Conservation (phyloP, 805 yeast species). For the Yamadazyma phyllophila region DNA sequence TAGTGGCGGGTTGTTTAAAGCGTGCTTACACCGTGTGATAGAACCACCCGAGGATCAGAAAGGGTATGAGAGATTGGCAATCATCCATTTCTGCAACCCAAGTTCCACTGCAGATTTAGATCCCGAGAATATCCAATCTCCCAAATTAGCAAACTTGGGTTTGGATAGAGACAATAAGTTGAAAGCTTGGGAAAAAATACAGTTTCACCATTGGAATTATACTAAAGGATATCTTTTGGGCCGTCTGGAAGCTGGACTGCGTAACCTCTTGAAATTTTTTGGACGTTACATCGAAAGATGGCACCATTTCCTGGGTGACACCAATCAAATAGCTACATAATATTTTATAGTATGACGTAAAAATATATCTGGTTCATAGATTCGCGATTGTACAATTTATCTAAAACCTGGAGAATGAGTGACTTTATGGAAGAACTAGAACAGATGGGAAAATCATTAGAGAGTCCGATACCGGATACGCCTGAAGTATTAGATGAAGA, state of each 20-base stretch:
- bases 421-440: constrained; percentile 7
- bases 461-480: background rate
- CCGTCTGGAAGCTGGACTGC: constrained; percentile 18
- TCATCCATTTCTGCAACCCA: constrained; percentile 46
- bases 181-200: constrained; percentile 35
- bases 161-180: constrained; percentile 23
- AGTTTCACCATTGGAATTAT: constrained; percentile 39
- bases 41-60: constrained; percentile 45
- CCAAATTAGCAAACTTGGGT: constrained; percentile 34
- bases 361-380: background rate
- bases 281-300: constrained; percentile 23
- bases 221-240: constrained; percentile 22
- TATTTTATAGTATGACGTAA: too few species aligned
- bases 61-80: constrained; percentile 32
- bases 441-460: constrained; percentile 3
- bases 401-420: constrained; percentile 3
- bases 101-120: constrained; percentile 34
- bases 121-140: constrained; percentile 40
- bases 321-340: background rate
- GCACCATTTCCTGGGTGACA: constrained; percentile 16
- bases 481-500: background rate
- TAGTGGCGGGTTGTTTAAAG: constrained; percentile 47
- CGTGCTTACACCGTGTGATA: constrained; percentile 48
- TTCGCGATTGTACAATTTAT: background rate
- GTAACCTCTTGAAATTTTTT: constrained; percentile 16